Percentiles rank a stretch among this genome's conserved stretches.
phyloP scores from a whole-genome alignment of 495 filamentous ascomycete species.

The Talaromyces proteolyticus region DNA sequence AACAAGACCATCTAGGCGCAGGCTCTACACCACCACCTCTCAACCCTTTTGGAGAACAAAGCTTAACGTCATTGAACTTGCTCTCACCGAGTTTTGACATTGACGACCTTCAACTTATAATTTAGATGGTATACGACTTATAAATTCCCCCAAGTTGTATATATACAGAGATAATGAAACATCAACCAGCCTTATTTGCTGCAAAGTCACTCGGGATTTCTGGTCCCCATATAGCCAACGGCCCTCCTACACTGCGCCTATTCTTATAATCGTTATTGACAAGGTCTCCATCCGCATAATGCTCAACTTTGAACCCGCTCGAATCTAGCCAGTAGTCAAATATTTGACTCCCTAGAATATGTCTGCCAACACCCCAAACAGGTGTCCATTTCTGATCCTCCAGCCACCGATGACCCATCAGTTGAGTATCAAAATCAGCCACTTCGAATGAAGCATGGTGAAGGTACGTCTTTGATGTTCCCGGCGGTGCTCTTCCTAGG shows the following conservation, averaged over 20 bases:
- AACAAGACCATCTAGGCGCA: not conserved
- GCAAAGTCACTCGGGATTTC: conserved; percentile 3
- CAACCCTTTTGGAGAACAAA: not conserved
- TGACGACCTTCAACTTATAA: not conserved
- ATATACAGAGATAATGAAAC: not conserved
- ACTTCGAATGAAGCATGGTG: conserved; percentile 67
- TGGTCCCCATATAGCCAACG: conserved; percentile 7
- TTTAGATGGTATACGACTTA: not conserved
- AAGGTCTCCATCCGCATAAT: conserved; percentile 61
- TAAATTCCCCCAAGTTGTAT: not conserved
- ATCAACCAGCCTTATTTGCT: not conserved
- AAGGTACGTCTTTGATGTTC: conserved; percentile 33
- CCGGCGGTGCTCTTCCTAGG: conserved; percentile 37
- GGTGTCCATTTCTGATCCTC: conserved; percentile 52
- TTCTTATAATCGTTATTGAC: conserved; percentile 36
- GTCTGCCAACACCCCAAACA: conserved; percentile 65
- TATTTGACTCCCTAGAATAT: conserved; percentile 63
- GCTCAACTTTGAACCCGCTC: conserved; percentile 49
- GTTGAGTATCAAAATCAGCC: conserved; percentile 63
- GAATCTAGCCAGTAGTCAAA: conserved; percentile 70
- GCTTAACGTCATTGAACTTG: not conserved
- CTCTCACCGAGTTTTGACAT: not conserved
- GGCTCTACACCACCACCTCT: not conserved
- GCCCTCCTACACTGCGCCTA: not conserved
- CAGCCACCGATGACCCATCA: conserved; percentile 65